These are phyloP conservation scores for Goniomonas avonlea DNA, from an alignment of 78 protist species.

Conservation along the genomic window DNA sequence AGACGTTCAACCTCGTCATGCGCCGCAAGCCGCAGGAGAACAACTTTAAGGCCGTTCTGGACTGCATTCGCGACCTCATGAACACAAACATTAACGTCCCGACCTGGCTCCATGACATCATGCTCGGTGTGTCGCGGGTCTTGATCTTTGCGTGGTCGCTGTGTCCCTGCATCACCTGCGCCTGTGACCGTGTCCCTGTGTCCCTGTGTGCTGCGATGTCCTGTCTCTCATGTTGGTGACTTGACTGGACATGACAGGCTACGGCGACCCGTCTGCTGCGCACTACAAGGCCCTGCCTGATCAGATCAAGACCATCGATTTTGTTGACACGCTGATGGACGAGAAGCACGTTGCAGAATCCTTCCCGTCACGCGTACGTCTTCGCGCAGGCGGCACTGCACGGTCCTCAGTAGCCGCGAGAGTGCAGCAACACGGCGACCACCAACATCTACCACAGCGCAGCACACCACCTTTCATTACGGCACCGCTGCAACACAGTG, in stretches of 20 bases:
- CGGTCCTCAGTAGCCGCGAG: too few species aligned
- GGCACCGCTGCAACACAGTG: too few species aligned
- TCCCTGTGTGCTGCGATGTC: too few species aligned
- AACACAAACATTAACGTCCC: slow-evolving; percentile 60
- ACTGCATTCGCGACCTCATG: slow-evolving; percentile 72
- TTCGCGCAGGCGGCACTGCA: not conserved
- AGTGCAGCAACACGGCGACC: too few species aligned
- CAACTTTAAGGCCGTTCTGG: slow-evolving; percentile 80
- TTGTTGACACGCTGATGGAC: slow-evolving; percentile 67
- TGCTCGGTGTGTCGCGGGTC: too few species aligned
- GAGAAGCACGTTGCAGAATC: slow-evolving; percentile 46
- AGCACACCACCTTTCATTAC: too few species aligned
- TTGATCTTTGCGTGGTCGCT: too few species aligned
- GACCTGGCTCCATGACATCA: slow-evolving; percentile 13
- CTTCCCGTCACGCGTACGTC: slow-evolving; percentile 30
- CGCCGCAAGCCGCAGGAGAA: slow-evolving; percentile 67
- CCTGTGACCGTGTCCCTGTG: too few species aligned
- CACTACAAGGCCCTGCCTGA: not conserved
- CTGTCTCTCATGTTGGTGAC: too few species aligned
- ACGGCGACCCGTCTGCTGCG: slow-evolving; percentile 35
- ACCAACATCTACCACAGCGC: too few species aligned
- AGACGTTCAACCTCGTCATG: slow-evolving; percentile 69
- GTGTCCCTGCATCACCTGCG: too few species aligned
- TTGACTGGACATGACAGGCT: too few species aligned
- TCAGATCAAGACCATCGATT: slow-evolving; percentile 27